A percentile compares a stretch with the other conserved stretches of the same genome.
Conservation (phyloP, 1,139 yeast genomes). For the Taphrina flavorubra region DNA sequence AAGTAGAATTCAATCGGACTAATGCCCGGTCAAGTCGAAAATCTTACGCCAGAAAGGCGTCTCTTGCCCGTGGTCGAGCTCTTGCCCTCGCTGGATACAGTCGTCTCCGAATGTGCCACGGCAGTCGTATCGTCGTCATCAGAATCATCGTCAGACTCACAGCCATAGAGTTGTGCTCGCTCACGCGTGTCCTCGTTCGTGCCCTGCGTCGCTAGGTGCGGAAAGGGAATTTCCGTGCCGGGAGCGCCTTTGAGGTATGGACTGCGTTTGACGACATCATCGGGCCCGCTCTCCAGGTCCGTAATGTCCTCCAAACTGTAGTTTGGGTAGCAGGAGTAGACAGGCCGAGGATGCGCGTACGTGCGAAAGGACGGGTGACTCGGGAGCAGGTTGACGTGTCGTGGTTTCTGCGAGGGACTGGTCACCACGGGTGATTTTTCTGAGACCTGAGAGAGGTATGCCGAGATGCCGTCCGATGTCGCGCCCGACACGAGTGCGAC, state of each 20-base stretch:
- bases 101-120: not conserved
- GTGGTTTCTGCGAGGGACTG: conserved; percentile 3
- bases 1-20: no score
- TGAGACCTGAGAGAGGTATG: conserved; percentile 11
- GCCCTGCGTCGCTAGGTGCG: not conserved
- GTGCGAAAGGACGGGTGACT: conserved; percentile 5
- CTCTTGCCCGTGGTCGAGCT: not conserved
- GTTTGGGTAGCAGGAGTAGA: conserved; percentile 12
- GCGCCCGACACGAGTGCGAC: conserved; percentile 15
- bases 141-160: not conserved
- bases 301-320: conserved; percentile 6
- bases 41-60: not conserved
- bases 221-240: not conserved
- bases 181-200: not conserved
- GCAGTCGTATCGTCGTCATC: not conserved
- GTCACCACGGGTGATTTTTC: not conserved
- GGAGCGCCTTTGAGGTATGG: conserved; percentile 3
- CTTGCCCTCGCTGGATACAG: not conserved
- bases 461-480: conserved; percentile 6
- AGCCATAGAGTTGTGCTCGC: not conserved
- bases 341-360: conserved; percentile 9
- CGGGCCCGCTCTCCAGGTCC: not conserved
- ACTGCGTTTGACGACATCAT: not conserved
- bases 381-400: conserved; percentile 14
- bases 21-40: not conserved